phyloP scores from a whole-genome alignment of 495 filamentous ascomycete species.

The Massariosphaeria phaeospora region DNA sequence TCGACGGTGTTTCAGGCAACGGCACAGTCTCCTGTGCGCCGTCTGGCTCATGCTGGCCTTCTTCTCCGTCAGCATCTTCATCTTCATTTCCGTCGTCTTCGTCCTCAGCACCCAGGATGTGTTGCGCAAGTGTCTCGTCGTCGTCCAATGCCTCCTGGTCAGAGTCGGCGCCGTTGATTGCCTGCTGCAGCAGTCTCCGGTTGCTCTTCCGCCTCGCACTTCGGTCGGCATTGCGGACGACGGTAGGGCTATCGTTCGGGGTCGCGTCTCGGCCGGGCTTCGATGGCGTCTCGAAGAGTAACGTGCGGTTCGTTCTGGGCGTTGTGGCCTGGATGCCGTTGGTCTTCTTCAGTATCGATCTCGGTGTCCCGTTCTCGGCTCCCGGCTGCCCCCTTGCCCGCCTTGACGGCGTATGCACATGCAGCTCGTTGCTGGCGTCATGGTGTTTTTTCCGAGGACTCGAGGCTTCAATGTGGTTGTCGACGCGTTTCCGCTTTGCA shows the following conservation, averaged over 20 bases:
- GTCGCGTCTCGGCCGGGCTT: slow-evolving; percentile 21
- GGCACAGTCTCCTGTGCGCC: slow-evolving; percentile 24
- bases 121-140: slow-evolving; percentile 64
- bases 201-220: slow-evolving; percentile 86
- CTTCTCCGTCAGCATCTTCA: too few species aligned
- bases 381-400: slow-evolving; percentile 1
- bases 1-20: slow-evolving; percentile 47
- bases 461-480: slow-evolving; percentile 12
- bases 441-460: slow-evolving; percentile 18
- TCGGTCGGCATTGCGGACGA: slow-evolving; percentile 64
- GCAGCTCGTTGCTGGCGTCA: slow-evolving; percentile 4
- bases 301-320: slow-evolving; percentile 22
- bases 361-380: slow-evolving; percentile 17
- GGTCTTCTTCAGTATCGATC: slow-evolving; percentile 20
- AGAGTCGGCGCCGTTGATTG: slow-evolving; percentile 48
- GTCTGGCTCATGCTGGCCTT: background rate
- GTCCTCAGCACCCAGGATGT: slow-evolving; percentile 59
- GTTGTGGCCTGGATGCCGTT: slow-evolving; percentile 22
- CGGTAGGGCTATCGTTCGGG: slow-evolving; percentile 48
- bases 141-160: slow-evolving; percentile 74
- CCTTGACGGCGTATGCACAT: slow-evolving; percentile 26
- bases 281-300: slow-evolving; percentile 26
- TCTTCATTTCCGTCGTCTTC: slow-evolving; percentile 47
- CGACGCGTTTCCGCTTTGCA: slow-evolving; percentile 29
- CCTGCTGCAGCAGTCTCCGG: slow-evolving; percentile 62